Evolutionary conservation across 768 basidiomycete genomes (phyloP).

Genomic region (Leucocoprinus birnbaumii): DNA sequence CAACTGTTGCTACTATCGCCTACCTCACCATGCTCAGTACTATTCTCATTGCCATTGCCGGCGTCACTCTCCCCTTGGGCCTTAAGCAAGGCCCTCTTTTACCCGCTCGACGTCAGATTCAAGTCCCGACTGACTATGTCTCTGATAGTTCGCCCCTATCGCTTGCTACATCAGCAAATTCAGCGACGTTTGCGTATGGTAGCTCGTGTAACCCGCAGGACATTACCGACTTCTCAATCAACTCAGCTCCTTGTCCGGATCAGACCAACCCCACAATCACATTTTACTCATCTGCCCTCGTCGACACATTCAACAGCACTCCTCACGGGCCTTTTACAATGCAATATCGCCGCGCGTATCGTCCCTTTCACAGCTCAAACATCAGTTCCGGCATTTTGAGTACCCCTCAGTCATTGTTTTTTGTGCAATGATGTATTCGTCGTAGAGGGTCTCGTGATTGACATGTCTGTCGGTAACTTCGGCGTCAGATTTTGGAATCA

Average conservation of each 20-base stretch:
- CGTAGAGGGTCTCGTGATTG: conserved; percentile 16
- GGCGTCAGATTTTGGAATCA: conserved; percentile 6
- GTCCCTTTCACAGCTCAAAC: conserved; percentile 3
- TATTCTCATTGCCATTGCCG: background rate
- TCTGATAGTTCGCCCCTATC: background rate
- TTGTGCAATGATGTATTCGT: conserved; percentile 18
- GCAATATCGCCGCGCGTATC: conserved; percentile 18
- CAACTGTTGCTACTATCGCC: conserved; percentile 2
- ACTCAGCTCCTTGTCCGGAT: background rate
- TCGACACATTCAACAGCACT: conserved; percentile 18
- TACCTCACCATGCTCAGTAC: background rate
- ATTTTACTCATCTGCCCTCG: conserved; percentile 9
- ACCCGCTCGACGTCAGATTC: background rate
- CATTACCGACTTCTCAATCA: background rate
- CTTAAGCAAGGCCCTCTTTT: background rate
- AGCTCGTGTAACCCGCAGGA: background rate
- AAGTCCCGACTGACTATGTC: background rate
- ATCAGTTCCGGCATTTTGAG: background rate
- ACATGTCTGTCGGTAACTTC: conserved; percentile 15
- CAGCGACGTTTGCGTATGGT: background rate
- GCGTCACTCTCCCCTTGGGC: background rate
- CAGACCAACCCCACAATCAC: conserved; percentile 13
- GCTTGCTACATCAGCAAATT: background rate
- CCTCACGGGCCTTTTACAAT: conserved; percentile 19
- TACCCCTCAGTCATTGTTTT: conserved; percentile 6